Percentiles rank a stretch among this genome's conserved stretches.
phyloP scores from a whole-genome alignment of 2,329 filamentous ascomycete species.

The Pestalotiopsis sp. region DNA sequence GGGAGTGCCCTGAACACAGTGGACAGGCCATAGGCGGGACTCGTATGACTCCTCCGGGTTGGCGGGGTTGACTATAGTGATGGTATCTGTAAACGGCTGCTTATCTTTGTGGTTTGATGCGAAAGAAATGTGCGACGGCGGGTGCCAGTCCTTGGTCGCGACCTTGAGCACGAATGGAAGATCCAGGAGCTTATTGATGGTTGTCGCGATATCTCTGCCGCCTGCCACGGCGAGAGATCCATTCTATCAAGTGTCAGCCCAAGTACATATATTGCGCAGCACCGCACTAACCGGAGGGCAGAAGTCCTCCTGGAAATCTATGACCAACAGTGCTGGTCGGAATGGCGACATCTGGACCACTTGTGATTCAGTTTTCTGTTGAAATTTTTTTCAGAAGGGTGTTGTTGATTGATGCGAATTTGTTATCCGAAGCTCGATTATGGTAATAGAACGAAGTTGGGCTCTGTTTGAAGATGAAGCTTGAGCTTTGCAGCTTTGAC shows the following conservation, averaged over 20 bases:
- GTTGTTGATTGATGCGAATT: background rate
- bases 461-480: background rate
- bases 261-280: background rate
- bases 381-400: too few species aligned
- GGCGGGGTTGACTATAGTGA: constrained; percentile 67
- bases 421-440: background rate
- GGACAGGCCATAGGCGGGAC: constrained; percentile 82
- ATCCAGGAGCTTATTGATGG: constrained; percentile 74
- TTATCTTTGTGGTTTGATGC: constrained; percentile 74
- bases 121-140: constrained; percentile 82
- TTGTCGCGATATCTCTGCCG: constrained; percentile 69
- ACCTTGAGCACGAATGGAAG: constrained; percentile 74
- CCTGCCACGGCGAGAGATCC: constrained; percentile 82
- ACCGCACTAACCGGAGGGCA: constrained; percentile 75
- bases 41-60: constrained; percentile 65
- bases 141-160: constrained; percentile 94
- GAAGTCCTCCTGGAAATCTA: constrained; percentile 95
- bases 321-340: constrained; percentile 64
- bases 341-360: constrained; percentile 30
- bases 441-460: too few species aligned
- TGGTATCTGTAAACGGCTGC: constrained; percentile 66
- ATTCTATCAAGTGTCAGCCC: constrained; percentile 52
- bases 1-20: constrained; percentile 77
- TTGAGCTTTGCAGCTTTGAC: background rate
- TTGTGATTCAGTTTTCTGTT: background rate